Evolutionary conservation across 441 rosid species (phyloP).

Genomic region (Rhodomyrtus psidioides): DNA sequence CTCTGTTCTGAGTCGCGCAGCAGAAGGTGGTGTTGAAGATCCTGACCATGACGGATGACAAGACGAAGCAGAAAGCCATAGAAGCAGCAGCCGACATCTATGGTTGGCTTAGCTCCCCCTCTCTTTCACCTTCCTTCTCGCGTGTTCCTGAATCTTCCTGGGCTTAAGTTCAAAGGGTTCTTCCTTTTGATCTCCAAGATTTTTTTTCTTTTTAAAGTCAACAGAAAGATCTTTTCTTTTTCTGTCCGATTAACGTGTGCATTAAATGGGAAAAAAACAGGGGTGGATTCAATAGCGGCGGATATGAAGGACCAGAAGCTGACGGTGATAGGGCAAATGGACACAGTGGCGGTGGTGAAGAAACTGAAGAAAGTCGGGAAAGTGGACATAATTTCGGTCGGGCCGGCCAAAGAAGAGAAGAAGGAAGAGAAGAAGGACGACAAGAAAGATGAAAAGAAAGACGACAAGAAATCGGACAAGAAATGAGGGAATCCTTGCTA

Average conservation of each 20-base stretch:
- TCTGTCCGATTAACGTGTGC: not conserved
- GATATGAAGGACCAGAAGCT: slow-evolving; percentile 88
- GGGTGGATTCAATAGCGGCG: slow-evolving; percentile 91
- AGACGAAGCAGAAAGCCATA: slow-evolving; percentile 84
- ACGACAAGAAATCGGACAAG: slow-evolving; percentile 13
- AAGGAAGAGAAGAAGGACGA: slow-evolving; percentile 66
- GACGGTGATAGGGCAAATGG: slow-evolving; percentile 86
- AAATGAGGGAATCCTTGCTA: slow-evolving; percentile 1
- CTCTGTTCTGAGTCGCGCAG: not conserved
- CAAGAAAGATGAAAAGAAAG: slow-evolving; percentile 32
- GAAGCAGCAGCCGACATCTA: slow-evolving; percentile 91
- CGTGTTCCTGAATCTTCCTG: not conserved
- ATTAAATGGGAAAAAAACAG: slow-evolving; percentile 16
- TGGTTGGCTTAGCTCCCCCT: slow-evolving; percentile 24
- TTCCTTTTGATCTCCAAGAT: not conserved
- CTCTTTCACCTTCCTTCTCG: not conserved
- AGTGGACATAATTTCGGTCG: slow-evolving; percentile 82
- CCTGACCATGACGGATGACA: slow-evolving; percentile 90
- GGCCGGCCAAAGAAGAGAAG: slow-evolving; percentile 95
- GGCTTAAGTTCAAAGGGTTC: not conserved
- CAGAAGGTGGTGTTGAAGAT: slow-evolving; percentile 87
- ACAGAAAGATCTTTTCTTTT: not conserved
- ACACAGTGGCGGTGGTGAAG: slow-evolving; percentile 79
- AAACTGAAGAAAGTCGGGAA: slow-evolving; percentile 91
- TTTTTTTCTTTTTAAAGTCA: not conserved